Conservation (phyloP, 2,329 filamentous ascomycete species). For the Fusarium compactum region DNA sequence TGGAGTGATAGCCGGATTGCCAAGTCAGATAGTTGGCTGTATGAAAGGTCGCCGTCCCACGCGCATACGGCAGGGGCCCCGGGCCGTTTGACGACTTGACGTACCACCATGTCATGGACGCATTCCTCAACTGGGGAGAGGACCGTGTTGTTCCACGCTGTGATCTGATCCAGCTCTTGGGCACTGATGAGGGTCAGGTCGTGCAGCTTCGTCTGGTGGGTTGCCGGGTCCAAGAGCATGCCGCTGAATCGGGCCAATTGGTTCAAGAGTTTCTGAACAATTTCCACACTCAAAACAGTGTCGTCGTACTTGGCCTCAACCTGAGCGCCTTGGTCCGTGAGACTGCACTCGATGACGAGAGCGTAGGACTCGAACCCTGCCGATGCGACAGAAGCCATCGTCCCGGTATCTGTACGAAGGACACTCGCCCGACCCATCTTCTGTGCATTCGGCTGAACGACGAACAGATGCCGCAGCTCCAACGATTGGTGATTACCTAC, state of each 20-base stretch:
- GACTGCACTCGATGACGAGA: slow-evolving; percentile 14
- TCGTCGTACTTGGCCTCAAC: slow-evolving; percentile 12
- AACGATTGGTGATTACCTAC: slow-evolving; percentile 10
- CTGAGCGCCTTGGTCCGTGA: slow-evolving; percentile 13
- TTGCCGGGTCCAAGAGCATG: slow-evolving; percentile 11
- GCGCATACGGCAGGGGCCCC: slow-evolving; percentile 39
- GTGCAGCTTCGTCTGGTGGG: slow-evolving; percentile 11
- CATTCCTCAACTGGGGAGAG: slow-evolving; percentile 37
- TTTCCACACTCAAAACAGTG: slow-evolving; percentile 7
- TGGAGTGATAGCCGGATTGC: slow-evolving; percentile 55
- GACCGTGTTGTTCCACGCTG: slow-evolving; percentile 25
- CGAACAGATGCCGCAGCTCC: slow-evolving; percentile 5
- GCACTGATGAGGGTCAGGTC: slow-evolving; percentile 8
- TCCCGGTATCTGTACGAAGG: slow-evolving; percentile 13
- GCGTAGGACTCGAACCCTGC: slow-evolving; percentile 14
- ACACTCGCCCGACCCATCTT: slow-evolving; percentile 15
- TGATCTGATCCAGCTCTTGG: slow-evolving; percentile 9
- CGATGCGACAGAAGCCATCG: slow-evolving; percentile 13
- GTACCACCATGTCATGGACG: slow-evolving; percentile 35
- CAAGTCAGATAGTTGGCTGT: slow-evolving; percentile 54
- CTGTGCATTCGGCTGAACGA: slow-evolving; percentile 10
- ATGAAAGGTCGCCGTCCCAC: slow-evolving; percentile 53
- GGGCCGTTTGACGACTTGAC: slow-evolving; percentile 27
- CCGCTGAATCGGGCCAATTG: slow-evolving; percentile 9
- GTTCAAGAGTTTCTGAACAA: slow-evolving; percentile 14